Conservation (phyloP, 768 basidiomycete species). For the Melanogaster broomeanus region DNA sequence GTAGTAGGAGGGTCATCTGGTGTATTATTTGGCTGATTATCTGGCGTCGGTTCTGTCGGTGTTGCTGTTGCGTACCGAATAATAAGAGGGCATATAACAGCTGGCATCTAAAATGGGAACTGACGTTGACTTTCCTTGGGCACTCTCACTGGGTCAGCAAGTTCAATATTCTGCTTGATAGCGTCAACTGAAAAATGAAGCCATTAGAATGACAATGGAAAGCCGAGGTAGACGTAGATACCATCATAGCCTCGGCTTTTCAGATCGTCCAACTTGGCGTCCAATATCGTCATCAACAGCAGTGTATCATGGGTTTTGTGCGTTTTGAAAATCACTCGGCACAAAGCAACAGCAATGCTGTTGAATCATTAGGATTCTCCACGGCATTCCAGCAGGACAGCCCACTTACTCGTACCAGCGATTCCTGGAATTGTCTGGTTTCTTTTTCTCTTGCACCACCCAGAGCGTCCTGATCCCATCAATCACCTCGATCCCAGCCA, state of each 20-base stretch:
- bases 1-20: not conserved
- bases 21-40: not conserved
- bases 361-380: not conserved
- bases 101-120: no score
- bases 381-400: slow-evolving; percentile 28
- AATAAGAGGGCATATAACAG: no score
- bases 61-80: no score
- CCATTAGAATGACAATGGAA: not conserved
- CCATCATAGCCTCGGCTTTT: slow-evolving; percentile 82
- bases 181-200: slow-evolving; percentile 7
- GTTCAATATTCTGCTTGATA: not conserved
- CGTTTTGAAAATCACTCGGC: slow-evolving; percentile 69
- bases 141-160: no score
- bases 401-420: slow-evolving; percentile 84
- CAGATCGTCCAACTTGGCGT: slow-evolving; percentile 79
- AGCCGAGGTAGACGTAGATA: slow-evolving; percentile 20
- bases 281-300: slow-evolving; percentile 86
- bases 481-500: slow-evolving; percentile 58
- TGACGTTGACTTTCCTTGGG: no score
- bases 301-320: slow-evolving; percentile 82
- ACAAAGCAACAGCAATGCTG: slow-evolving; percentile 82
- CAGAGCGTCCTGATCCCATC: slow-evolving; percentile 59
- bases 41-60: no score
- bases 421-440: slow-evolving; percentile 31
- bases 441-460: slow-evolving; percentile 65